These are phyloP conservation scores for Lactuca sativa DNA, from an alignment of 129 eudicot species.

Conservation along the genomic window DNA sequence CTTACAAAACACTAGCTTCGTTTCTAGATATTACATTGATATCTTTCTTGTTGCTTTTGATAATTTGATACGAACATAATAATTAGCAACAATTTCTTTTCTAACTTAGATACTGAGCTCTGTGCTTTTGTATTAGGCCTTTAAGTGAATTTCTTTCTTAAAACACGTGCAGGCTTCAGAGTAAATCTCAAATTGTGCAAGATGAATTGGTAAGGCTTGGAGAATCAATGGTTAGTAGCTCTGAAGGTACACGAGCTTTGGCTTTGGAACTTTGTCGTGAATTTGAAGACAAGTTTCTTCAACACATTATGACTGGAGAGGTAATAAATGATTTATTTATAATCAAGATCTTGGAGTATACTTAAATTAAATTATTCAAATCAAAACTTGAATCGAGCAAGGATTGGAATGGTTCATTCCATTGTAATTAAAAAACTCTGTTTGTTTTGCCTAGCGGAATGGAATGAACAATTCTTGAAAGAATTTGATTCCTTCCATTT, in stretches of 20 bases:
- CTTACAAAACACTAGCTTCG: too few relatives aligned
- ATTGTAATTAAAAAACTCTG: too few relatives aligned
- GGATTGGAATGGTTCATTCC: not conserved
- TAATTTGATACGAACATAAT: too few relatives aligned
- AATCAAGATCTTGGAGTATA: slow-evolving; percentile 3
- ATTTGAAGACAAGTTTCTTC: slow-evolving; percentile 96
- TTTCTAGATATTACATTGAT: too few relatives aligned
- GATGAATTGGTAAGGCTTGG: slow-evolving; percentile 95
- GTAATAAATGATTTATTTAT: slow-evolving; percentile 34
- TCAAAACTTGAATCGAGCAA: not conserved
- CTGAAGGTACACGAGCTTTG: slow-evolving; percentile 97
- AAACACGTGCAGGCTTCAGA: slow-evolving; percentile 75
- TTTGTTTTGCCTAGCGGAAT: too few relatives aligned
- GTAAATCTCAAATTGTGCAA: slow-evolving; percentile 90
- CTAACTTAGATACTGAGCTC: not conserved
- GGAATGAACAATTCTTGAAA: too few relatives aligned
- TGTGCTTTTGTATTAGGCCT: not conserved
- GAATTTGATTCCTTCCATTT: not conserved
- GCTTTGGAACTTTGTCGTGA: slow-evolving; percentile 99
- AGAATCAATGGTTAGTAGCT: slow-evolving; percentile 87
- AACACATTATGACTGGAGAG: slow-evolving; percentile 94
- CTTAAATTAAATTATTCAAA: not conserved
- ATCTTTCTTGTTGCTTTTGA: too few relatives aligned
- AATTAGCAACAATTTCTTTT: too few relatives aligned
- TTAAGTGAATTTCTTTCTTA: slow-evolving; percentile 3